Percentiles rank a stretch among this genome's conserved stretches.
Conservation (phyloP, 140 eudicot species). For the Senecio squalidus region DNA sequence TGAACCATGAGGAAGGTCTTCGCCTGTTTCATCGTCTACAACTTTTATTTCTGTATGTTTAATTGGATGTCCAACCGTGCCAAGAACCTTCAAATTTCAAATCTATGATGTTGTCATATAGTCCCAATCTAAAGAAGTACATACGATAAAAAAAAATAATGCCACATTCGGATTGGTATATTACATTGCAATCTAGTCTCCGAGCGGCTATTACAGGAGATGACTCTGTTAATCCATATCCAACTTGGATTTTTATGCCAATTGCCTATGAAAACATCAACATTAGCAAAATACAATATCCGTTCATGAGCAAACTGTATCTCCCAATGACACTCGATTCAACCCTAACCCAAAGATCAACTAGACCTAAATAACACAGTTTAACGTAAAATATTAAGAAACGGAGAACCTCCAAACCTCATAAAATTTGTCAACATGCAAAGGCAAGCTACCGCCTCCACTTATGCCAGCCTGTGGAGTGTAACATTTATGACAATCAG, state of each 20-base stretch:
- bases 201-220: conserved; percentile 91
- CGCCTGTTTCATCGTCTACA: conserved; percentile 71
- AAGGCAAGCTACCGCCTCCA: conserved; percentile 95
- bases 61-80: conserved; percentile 75
- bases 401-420: conserved; percentile 55
- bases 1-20: conserved; percentile 66
- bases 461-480: conserved; percentile 76
- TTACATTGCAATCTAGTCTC: conserved; percentile 62
- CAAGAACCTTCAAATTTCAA: conserved; percentile 75
- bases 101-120: conserved; percentile 28
- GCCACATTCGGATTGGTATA: conserved; percentile 11
- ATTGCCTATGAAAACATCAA: conserved; percentile 59
- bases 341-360: no score
- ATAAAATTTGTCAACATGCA: conserved; percentile 77
- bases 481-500: conserved; percentile 12
- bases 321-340: neutral
- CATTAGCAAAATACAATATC: no score
- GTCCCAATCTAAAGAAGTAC: conserved; percentile 9
- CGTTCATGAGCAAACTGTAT: no score
- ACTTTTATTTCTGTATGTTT: conserved; percentile 65
- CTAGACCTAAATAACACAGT: no score
- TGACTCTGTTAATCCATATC: conserved; percentile 92
- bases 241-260: conserved; percentile 71
- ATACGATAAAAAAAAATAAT: neutral
- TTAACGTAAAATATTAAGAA: conserved; percentile 1